phyloP scores from a whole-genome alignment of 768 basidiomycete species.

The Imleria badia region DNA sequence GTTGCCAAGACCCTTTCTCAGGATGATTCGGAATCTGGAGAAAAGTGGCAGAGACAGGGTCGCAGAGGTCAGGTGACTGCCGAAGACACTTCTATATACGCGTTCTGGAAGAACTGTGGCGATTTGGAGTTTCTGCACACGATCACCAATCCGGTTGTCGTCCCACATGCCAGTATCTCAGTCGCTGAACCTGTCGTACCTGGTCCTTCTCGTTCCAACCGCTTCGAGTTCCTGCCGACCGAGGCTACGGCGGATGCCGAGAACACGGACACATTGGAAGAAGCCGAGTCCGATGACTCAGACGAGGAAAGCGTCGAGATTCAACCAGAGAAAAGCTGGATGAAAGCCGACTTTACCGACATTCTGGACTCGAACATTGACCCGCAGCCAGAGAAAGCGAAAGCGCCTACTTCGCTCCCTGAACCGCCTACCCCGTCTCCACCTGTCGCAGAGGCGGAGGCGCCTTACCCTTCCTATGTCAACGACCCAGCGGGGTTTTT shows the following conservation, averaged over 20 bases:
- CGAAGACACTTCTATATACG: constrained; percentile 39
- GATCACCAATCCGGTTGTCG: neutral
- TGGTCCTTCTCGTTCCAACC: constrained; percentile 14
- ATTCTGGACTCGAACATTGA: neutral
- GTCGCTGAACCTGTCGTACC: neutral
- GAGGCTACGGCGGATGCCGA: neutral
- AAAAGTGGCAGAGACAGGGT: constrained; percentile 38
- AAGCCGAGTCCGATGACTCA: constrained; percentile 5
- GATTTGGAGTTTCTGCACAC: constrained; percentile 49
- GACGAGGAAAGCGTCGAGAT: constrained; percentile 10
- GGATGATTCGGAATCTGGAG: constrained; percentile 17
- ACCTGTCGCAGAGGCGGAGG: neutral
- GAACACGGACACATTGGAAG: neutral
- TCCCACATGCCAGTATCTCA: neutral
- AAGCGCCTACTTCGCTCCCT: neutral
- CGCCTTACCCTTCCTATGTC: constrained; percentile 18
- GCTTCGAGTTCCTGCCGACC: constrained; percentile 11
- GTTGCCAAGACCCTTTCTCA: constrained; percentile 18
- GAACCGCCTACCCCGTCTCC: neutral
- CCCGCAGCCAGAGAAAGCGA: neutral
- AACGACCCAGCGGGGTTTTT: constrained; percentile 37
- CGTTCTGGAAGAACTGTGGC: constrained; percentile 47
- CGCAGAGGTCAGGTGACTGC: constrained; percentile 17
- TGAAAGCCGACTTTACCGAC: constrained; percentile 5
- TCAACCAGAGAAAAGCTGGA: constrained; percentile 33